Evolutionary conservation across 768 basidiomycete species (phyloP), one percentile per base, ranked within the genome.

Genomic region (Sutorius australiensis): DNA sequence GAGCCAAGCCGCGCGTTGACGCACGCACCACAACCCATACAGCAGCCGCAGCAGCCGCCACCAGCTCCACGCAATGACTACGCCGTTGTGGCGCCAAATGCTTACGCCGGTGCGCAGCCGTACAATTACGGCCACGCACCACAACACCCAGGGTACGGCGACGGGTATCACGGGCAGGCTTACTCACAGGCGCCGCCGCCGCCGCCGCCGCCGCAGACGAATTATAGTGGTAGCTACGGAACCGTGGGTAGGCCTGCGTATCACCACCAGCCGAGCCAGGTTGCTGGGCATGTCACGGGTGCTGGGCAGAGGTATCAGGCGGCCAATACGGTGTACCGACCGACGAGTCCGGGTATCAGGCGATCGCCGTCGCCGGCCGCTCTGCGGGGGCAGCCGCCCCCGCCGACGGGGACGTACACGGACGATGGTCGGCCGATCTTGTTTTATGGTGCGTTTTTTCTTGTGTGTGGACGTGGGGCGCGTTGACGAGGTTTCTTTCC

Each of bases 381-480:
- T 45, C 73, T 73, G 8, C 72, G 68, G 3, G 69, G 65, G 9
- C 68, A 64, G 6, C 42, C n/a, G n/a, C 63, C 69, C 21, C 59
- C 80, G 11, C 82, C 84, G n/a, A 87, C 87, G 5, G 84, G 83
- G 1, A 83, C 91, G 61, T 85, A 83, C 42, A 90, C 87, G 7
- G 92, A 95, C 48, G 86, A 87, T 38, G 94, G 94, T 0, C 76
- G 80, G 36, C 82, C 82, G 1, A 87, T 98, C 31, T 64, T 94
- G 62, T 95, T 97, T 74, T 95, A 92, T 61, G 92, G 93, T 92
- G 56, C 59, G 88, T 73, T 32, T 2, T 48, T 30, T 6, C 6
- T n/a, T 21, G 14, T 33, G 37, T 6, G 24, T 17, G 9, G 10
- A n/a, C 28, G 33, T 47, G 27, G 4, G 5, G 9, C 13, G 34